Conservation (phyloP, 192 early-diverging fungal species). For the Podila verticillata region DNA sequence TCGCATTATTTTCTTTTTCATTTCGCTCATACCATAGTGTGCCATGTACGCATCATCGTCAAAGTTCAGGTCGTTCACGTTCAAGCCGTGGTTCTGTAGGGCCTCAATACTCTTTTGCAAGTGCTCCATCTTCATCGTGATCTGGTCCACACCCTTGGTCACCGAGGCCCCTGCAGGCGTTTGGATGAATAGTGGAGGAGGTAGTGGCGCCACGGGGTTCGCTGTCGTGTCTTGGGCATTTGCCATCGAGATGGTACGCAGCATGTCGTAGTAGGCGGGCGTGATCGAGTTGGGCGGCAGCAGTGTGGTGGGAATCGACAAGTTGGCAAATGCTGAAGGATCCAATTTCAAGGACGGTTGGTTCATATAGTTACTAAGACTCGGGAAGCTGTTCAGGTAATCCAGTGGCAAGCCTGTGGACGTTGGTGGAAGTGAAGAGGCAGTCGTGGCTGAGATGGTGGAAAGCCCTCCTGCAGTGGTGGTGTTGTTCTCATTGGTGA, state of each 20-base stretch:
- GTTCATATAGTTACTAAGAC: not conserved
- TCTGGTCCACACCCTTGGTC: constrained; percentile 33
- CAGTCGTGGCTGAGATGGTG: constrained; percentile 16
- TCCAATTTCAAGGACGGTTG: not conserved
- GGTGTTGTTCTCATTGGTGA: constrained; percentile 4
- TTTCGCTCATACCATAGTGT: constrained; percentile 13
- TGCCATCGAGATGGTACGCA: constrained; percentile 24
- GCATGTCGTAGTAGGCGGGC: constrained; percentile 22
- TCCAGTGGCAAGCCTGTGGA: constrained; percentile 7
- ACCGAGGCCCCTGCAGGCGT: constrained; percentile 19
- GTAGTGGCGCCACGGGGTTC: not conserved
- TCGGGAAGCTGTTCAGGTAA: constrained; percentile 15
- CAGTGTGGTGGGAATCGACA: constrained; percentile 22
- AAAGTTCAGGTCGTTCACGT: constrained; percentile 27
- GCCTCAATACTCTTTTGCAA: constrained; percentile 35
- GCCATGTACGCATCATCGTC: constrained; percentile 25
- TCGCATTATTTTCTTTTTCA: too few species aligned
- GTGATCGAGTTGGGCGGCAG: constrained; percentile 17
- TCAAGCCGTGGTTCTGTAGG: constrained; percentile 23
- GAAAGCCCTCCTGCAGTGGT: constrained; percentile 4
- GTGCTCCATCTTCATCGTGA: constrained; percentile 25
- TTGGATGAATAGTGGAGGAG: constrained; percentile 15
- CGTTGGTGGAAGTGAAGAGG: constrained; percentile 3
- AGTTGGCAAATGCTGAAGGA: constrained; percentile 20
- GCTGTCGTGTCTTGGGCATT: constrained; percentile 14